Percentiles rank a stretch among this genome's conserved stretches.
Evolutionary conservation across 441 rosid genomes (phyloP).

Genomic region (Gossypium gossypioides): DNA sequence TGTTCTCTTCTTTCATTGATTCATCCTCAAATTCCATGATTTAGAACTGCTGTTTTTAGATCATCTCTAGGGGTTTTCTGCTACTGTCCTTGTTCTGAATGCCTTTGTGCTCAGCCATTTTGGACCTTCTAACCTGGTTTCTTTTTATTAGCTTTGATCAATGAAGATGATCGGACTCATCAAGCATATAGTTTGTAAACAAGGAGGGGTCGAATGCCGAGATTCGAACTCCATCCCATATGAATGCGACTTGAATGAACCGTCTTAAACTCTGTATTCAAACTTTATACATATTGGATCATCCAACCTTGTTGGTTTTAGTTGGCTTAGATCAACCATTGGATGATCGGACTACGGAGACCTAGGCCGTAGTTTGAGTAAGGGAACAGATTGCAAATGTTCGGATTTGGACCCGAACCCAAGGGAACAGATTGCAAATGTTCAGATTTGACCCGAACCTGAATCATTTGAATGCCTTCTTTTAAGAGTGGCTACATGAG

Average conservation of each 20-base stretch:
- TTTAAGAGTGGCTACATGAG: neutral
- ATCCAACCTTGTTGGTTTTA: too few species aligned
- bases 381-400: too few species aligned
- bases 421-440: too few species aligned
- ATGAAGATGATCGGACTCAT: neutral
- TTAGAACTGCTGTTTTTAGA: slow-evolving; percentile 7
- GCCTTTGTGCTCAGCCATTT: slow-evolving; percentile 13
- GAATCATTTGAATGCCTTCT: neutral
- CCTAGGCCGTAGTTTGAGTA: neutral
- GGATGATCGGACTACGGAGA: neutral
- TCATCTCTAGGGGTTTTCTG: slow-evolving; percentile 6
- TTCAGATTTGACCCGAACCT: neutral
- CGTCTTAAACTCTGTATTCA: too few species aligned
- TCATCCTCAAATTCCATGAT: slow-evolving; percentile 10
- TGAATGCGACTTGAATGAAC: too few species aligned
- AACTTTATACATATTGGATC: too few species aligned
- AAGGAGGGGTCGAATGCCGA: neutral
- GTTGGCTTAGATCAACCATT: too few species aligned
- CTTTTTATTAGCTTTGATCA: slow-evolving; percentile 2
- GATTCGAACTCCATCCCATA: neutral
- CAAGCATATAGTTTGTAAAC: neutral
- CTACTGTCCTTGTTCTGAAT: neutral
- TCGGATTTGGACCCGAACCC: neutral
- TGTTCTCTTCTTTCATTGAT: slow-evolving; percentile 35
- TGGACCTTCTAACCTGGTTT: slow-evolving; percentile 16